These are phyloP conservation scores for Chlamydomonas eustigma DNA, from an alignment of 139 green algal species.

Conservation along the genomic window DNA sequence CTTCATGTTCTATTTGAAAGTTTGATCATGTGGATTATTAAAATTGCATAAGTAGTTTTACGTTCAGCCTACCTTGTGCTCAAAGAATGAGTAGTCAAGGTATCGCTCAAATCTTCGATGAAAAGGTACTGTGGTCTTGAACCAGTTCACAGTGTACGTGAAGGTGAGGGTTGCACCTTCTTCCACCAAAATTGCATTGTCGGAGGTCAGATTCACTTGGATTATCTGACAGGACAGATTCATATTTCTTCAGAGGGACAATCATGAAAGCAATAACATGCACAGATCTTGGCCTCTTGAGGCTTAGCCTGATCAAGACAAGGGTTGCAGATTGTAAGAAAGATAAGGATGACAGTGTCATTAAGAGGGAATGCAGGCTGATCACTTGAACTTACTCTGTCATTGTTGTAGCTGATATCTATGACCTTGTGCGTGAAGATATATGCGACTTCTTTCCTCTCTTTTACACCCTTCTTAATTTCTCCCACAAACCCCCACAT, in stretches of 20 bases:
- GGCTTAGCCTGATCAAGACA: too few relatives aligned
- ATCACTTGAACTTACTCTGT: constrained; percentile 68
- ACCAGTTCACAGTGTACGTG: constrained; percentile 86
- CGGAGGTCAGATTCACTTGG: constrained; percentile 90
- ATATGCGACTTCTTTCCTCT: constrained; percentile 50
- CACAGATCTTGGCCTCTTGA: too few relatives aligned
- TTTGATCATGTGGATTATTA: too few relatives aligned
- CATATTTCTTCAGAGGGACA: too few relatives aligned
- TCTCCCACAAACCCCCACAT: constrained; percentile 93
- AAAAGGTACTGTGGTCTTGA: constrained; percentile 65
- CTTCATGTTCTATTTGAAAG: too few relatives aligned
- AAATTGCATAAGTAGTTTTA: too few relatives aligned
- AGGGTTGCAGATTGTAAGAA: too few relatives aligned
- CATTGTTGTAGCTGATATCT: constrained; percentile 87
- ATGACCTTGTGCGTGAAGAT: constrained; percentile 94
- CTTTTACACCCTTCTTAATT: constrained; percentile 30
- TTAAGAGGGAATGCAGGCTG: too few relatives aligned
- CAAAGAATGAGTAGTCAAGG: constrained; percentile 97
- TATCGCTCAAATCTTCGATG: constrained; percentile 91
- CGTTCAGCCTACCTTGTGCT: constrained; percentile 96
- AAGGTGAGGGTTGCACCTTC: constrained; percentile 72
- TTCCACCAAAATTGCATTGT: constrained; percentile 58
- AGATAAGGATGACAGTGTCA: too few relatives aligned
- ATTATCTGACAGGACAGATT: constrained; percentile 77
- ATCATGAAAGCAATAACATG: too few relatives aligned